Base-by-base conservation (phyloP, 2,329 filamentous ascomycete genomes). In the Hansfordia pulvinata region DNA sequence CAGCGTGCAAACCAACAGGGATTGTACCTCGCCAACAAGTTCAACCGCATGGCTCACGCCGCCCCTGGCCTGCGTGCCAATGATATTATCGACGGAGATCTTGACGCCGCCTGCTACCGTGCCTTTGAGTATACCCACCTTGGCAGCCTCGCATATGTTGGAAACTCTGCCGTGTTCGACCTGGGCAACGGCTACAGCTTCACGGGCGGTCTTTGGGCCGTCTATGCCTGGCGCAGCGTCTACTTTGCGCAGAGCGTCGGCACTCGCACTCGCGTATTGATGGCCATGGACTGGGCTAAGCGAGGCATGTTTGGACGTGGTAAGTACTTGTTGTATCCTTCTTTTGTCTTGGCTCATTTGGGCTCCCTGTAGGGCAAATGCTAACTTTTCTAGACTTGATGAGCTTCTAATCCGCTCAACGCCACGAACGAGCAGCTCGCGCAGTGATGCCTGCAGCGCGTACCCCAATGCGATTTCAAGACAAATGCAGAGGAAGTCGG, bases 211-310 rank as follows among this genome's bases (percentile, higher is more conserved):
- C 54, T 98, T 23, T 68, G 92, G 65, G 90, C 86, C 1, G 88
- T 96, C 25, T 98, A 98, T 51, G 71, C 93, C 18, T 98, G 90
- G 90, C 65, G 90, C 35, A 86, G 83, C 37, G 78, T 94, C 10
- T 98, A 98, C 56, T 98, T 98, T 59, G 85, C 90, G 9, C 84
- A 98, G 62, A 93, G 84, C 46, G 90, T 98, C 25, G 94, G 86
- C 53, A 67, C 96, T 32, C 64, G 90, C 39, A 98, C 90, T 15
- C 71, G 88, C 35, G 70, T 84, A 37, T 55, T 98, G 44, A 63
- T 98, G 53, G 85, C 85, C 11, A 94, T 98, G 90, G 90, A 98
- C 52, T 98, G 90, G 90, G 76, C 74, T n/a, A 98, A 96, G 70
- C 69, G 92, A 49, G 82, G 84, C 9, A 54, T 98, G 13, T 98